Evolutionary conservation across 768 basidiomycete species (phyloP), one percentile per base, ranked within the genome.

Genomic region (Tylopilus plumbeoviolaceoides): DNA sequence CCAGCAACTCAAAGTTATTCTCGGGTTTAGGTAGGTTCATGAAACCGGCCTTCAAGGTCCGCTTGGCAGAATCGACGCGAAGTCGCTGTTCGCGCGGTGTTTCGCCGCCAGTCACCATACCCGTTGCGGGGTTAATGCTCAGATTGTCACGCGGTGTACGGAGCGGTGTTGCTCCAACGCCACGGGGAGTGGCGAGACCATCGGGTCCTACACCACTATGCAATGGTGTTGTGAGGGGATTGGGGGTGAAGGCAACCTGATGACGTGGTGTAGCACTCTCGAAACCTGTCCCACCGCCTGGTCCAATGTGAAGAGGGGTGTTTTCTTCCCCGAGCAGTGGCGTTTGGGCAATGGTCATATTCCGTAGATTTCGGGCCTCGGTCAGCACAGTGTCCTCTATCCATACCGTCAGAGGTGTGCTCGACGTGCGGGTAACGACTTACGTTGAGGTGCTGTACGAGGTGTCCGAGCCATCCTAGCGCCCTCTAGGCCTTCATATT

Each of bases 261-360:
- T 92, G 92, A 20, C 82, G 85, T n/a, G 97, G 97, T 5, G 95
- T 98, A 0, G 94, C 95, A 42, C 94, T 80, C 67, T 94, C 94
- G 65, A 92, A 99, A 2, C 97, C 97, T 7, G 93, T 92, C 12
- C 91, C 90, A 14, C 84, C 87, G n/a, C 76, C 81, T 20, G 83
- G 75, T 2, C 77, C 76, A 7, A 74, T 70, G 65, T 95, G 95
- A 44, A 98, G 69, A 12, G 95, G 97, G 0, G 97, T 98, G 70
- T 99, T 99, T 72, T 98, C 95, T 45, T 98, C 92, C 4, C 97
- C 97, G 12, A 98, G 80, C 2, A 99, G 76, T 15, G 97, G 97
- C 0, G 97, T 99, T 72, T 98, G 95, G 4, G 81, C 80, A 40
- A 87, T 85, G 11, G 84, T 85, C 92, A 99, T 90, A 62, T 93